Base-by-base conservation (phyloP, 495 filamentous ascomycete species). In the Penicillium lividum region DNA sequence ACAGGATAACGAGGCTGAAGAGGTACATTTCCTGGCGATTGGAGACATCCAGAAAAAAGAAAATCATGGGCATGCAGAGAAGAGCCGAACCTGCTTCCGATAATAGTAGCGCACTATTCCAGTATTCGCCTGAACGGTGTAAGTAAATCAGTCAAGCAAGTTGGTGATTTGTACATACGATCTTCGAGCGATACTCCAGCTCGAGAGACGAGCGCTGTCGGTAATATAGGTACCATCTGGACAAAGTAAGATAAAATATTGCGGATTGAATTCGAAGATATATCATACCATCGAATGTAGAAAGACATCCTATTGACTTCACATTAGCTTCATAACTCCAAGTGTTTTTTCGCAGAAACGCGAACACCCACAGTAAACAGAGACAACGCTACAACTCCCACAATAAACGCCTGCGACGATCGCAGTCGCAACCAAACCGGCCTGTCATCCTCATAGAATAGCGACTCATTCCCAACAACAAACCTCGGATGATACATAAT, bases 1-100 rank as follows among this genome's bases (percentile, higher is more conserved):
- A 76, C 15, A 92, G 75, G 1, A 84, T 79, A 1, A 89, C 45
- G 1, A 93, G 76, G 4, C 89, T 89, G 5, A 84, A 58, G 0
- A 93, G 68, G 9, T 92, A 74, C 4, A 89, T 87, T 44, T 60
- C 43, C 15, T 46, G 43, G 10, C 43, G 43, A 46, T 27, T 46
- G 16, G 62, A 65, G 8, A 31, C 29, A n/a, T 65, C 59, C 4
- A 63, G 50, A 11, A 59, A 38, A 29, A 60, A 60, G n/a, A 59
- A 57, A 10, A 68, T 58, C 9, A 65, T 44, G 2, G 65, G 65
- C 22, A 59, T 59, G 42, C 36, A 56, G 13, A 52, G 29, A 31
- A 68, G 60, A 9, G 62, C 62, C 3, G 65, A 38, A 3, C 47
- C 47, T 3, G 65, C 60, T 50, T 65, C 62, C 13, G 62, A 60